Conservation (phyloP, 176 grass and related monocot species). For the Alloteropsis semialata region DNA sequence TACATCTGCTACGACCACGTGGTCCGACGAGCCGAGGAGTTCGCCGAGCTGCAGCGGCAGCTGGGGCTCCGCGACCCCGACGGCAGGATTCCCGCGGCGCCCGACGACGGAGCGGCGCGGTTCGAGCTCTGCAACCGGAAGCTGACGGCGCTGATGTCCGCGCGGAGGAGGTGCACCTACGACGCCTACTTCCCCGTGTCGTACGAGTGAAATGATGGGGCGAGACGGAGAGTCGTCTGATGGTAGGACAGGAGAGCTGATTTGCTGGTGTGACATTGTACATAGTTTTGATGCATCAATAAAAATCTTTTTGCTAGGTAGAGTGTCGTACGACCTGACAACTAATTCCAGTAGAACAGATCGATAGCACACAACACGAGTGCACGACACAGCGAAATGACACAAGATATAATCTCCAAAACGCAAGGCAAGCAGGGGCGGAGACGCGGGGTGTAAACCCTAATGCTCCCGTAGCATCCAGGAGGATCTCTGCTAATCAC, state of each 20-base stretch:
- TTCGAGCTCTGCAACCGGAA: slow-evolving; percentile 85
- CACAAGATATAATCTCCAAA: too few relatives aligned
- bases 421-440: too few relatives aligned
- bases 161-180: slow-evolving; percentile 70
- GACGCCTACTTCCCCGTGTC: slow-evolving; percentile 47
- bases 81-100: not conserved
- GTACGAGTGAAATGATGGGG: slow-evolving; percentile 32
- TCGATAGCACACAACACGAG: not conserved
- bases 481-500: too few relatives aligned
- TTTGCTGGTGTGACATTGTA: slow-evolving; percentile 14
- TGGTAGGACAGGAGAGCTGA: not conserved
- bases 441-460: too few relatives aligned
- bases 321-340: not conserved
- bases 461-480: too few relatives aligned
- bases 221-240: too few relatives aligned
- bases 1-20: slow-evolving; percentile 92
- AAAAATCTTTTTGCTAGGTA: not conserved
- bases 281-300: slow-evolving; percentile 21
- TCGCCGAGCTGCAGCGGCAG: slow-evolving; percentile 72
- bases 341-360: not conserved
- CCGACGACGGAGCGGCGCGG: slow-evolving; percentile 17
- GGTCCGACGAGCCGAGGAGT: slow-evolving; percentile 66
- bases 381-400: not conserved
- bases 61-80: slow-evolving; percentile 46
- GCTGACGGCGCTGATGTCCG: slow-evolving; percentile 62